Conservation (phyloP, 495 filamentous ascomycete genomes). For the Evernia prunastri region DNA sequence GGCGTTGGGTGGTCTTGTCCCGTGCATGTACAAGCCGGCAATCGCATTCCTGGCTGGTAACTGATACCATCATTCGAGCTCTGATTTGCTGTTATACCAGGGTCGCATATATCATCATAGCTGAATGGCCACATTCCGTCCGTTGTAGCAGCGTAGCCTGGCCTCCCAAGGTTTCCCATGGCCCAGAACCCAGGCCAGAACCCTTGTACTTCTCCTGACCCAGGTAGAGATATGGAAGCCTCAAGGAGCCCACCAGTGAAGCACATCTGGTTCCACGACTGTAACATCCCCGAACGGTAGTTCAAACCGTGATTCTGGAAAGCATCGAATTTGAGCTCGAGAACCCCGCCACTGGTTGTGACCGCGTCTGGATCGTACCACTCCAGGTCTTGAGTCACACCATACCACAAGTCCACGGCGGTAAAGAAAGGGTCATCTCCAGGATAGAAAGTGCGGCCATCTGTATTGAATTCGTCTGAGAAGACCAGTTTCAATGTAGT, state of each 20-base stretch:
- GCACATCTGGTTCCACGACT: slow-evolving; percentile 76
- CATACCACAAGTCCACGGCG: slow-evolving; percentile 73
- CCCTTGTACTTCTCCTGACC: slow-evolving; percentile 58
- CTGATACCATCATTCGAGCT: slow-evolving; percentile 61
- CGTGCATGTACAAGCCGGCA: slow-evolving; percentile 63
- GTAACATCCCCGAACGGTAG: slow-evolving; percentile 75
- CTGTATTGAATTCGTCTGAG: slow-evolving; percentile 71
- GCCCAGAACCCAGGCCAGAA: slow-evolving; percentile 83
- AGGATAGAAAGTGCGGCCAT: slow-evolving; percentile 65
- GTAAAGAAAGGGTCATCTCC: slow-evolving; percentile 68
- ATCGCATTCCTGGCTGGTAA: slow-evolving; percentile 64
- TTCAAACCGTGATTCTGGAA: slow-evolving; percentile 63
- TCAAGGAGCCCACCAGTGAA: slow-evolving; percentile 73
- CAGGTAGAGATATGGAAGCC: slow-evolving; percentile 69
- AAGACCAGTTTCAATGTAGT: slow-evolving; percentile 63
- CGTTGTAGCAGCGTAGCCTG: slow-evolving; percentile 62
- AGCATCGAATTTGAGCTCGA: slow-evolving; percentile 61
- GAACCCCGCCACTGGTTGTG: slow-evolving; percentile 58
- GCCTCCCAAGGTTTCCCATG: slow-evolving; percentile 67
- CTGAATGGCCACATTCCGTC: slow-evolving; percentile 79
- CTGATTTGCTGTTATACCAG: slow-evolving; percentile 73
- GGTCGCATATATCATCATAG: slow-evolving; percentile 65
- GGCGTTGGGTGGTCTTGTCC: slow-evolving; percentile 62
- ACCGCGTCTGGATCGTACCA: slow-evolving; percentile 80
- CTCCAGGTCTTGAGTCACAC: slow-evolving; percentile 70